These are phyloP conservation scores for Curvularia eragrostidis DNA, from an alignment of 2,329 filamentous ascomycete genomes.

Conservation along the genomic window DNA sequence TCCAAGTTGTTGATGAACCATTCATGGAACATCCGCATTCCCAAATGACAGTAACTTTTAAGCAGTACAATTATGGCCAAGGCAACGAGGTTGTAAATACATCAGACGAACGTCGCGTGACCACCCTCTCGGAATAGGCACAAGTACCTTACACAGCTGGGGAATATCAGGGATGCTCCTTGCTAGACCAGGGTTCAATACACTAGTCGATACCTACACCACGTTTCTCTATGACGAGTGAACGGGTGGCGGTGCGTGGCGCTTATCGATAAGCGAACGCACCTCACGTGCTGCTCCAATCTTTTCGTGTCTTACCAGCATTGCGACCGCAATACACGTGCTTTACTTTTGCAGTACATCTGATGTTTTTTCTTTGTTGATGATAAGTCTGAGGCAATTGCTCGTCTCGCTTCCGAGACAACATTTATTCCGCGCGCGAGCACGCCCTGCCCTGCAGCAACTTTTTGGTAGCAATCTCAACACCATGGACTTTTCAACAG, in stretches of 20 bases:
- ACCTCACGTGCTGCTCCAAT: background rate
- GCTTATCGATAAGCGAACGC: conserved; percentile 20
- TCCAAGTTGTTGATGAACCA: no score
- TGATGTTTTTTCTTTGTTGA: background rate
- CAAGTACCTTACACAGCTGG: no score
- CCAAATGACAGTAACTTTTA: no score
- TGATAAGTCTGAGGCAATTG: conserved; percentile 5
- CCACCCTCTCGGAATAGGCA: background rate
- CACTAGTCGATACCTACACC: background rate
- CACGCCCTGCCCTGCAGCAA: background rate
- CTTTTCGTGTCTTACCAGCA: conserved; percentile 5
- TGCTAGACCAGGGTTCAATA: no score
- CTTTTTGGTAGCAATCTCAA: background rate
- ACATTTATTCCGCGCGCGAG: background rate
- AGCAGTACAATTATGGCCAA: no score
- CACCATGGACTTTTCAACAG: conserved; percentile 37
- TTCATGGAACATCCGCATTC: no score
- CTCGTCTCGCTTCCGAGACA: conserved; percentile 5
- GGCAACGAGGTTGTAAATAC: background rate
- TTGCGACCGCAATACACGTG: background rate
- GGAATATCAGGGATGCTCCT: no score
- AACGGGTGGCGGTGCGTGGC: background rate
- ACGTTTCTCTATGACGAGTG: background rate
- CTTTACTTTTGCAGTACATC: background rate
- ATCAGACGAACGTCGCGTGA: background rate